Base-by-base conservation (phyloP, 331 rosid genomes). In the Phaseolus coccineus region DNA sequence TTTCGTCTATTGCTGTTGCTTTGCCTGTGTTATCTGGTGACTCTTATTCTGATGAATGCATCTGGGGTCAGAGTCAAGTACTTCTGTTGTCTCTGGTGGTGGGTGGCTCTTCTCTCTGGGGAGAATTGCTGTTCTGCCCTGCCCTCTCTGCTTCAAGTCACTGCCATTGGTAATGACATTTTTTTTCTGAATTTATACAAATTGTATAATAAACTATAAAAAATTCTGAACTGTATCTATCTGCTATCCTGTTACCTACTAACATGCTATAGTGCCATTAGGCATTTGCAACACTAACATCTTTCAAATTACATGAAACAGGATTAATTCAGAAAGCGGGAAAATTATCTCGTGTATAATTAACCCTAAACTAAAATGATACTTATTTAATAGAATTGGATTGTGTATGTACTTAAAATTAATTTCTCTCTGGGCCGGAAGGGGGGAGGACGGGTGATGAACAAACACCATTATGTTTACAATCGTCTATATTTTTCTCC, bases 401-500 rank as follows among this genome's bases (percentile, higher is more conserved):
- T 40, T 40, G 46, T 53, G 6, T 35, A 19, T 6, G 1, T 8
- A 53, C 12, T 6, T 53, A 2, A 6, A 19, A 1, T 5, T 53
- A 53, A n/a, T 2, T 53, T 2, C 11, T 11, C 11, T 7, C 2
- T n/a, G 27, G 3, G 8, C 2, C 0, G 3, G 3, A 25, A 3
- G 25, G 3, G 9, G 6, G 6, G n/a, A 19, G 10, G 25, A 16
- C 1, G 4, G 27, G 11, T 3, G 0, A 19, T n/a, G 12, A 53
- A 2, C 11, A 57, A 53, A 2, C 11, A 57, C 16, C 33, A 25
- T 7, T 28, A 6, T 28, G 39, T 30, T 59, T 19, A 1, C 11
- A 30, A 30, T 30, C 5, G 22, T 30, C 19, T 30, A 13, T 28
- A 27, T 82, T 81, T 86, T 87, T 86, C 90, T 82, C 59, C 35